These are phyloP conservation scores for Suillus occidentalis DNA, from an alignment of 768 basidiomycete species.

Conservation along the genomic window DNA sequence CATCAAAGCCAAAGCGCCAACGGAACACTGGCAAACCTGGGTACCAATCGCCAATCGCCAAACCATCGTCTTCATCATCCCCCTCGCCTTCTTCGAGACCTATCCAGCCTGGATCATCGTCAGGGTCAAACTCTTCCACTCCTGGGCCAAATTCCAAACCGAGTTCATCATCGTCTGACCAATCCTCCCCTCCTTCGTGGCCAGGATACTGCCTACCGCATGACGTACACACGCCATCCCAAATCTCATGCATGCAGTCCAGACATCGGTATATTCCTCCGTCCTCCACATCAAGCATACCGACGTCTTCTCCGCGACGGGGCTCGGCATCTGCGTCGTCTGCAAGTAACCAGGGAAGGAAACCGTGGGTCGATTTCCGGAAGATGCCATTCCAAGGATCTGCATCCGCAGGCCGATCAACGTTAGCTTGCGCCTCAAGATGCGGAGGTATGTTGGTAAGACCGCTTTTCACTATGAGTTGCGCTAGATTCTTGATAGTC, in stretches of 20 bases:
- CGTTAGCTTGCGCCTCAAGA: slow-evolving; percentile 22
- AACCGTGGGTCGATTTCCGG: slow-evolving; percentile 22
- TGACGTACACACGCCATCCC: slow-evolving; percentile 60
- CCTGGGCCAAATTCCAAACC: slow-evolving; percentile 39
- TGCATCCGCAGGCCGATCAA: slow-evolving; percentile 24
- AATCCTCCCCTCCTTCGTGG: slow-evolving; percentile 36
- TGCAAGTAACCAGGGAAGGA: slow-evolving; percentile 21
- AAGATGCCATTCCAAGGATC: slow-evolving; percentile 76
- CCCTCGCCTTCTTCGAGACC: slow-evolving; percentile 34
- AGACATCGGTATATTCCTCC: slow-evolving; percentile 75
- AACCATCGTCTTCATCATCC: slow-evolving; percentile 31
- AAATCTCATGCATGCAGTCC: slow-evolving; percentile 79
- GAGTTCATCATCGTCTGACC: slow-evolving; percentile 32
- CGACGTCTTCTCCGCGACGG: slow-evolving; percentile 42
- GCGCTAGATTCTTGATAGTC: slow-evolving; percentile 48
- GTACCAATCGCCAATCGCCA: slow-evolving; percentile 22
- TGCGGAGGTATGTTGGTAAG: slow-evolving; percentile 34
- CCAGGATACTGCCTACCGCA: slow-evolving; percentile 64
- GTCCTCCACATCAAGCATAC: slow-evolving; percentile 73
- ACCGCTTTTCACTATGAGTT: slow-evolving; percentile 50
- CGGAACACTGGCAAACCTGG: slow-evolving; percentile 15
- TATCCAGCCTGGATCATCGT: slow-evolving; percentile 34
- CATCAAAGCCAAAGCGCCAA: slow-evolving; percentile 17
- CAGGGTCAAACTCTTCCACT: slow-evolving; percentile 30
- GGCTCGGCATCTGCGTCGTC: slow-evolving; percentile 22